Conservation (phyloP, 1,284 basidiomycete species). For the Leccinum fuscescens region DNA sequence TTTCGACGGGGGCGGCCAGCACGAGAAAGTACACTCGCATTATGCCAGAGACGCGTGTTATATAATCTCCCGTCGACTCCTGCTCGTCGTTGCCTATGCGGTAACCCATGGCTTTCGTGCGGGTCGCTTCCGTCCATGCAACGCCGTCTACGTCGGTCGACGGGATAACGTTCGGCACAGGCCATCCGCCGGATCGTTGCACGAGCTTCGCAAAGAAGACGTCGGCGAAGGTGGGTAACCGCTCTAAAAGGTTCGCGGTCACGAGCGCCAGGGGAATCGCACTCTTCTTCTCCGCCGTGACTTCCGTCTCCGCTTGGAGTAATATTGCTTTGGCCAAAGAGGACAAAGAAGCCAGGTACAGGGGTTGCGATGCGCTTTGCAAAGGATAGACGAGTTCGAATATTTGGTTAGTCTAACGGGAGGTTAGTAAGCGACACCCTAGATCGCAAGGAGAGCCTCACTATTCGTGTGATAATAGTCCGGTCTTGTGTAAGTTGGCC, state of each 20-base stretch:
- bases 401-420: slow-evolving; percentile 65
- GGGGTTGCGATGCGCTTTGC: slow-evolving; percentile 39
- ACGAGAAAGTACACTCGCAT: slow-evolving; percentile 89
- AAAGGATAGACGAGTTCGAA: slow-evolving; percentile 47
- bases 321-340: slow-evolving; percentile 88
- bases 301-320: slow-evolving; percentile 92
- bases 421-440: slow-evolving; percentile 8
- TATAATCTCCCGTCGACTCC: slow-evolving; percentile 66
- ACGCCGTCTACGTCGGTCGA: slow-evolving; percentile 45
- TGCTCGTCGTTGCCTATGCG: slow-evolving; percentile 35
- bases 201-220: slow-evolving; percentile 85
- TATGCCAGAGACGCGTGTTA: slow-evolving; percentile 71
- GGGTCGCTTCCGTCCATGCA: slow-evolving; percentile 52
- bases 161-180: slow-evolving; percentile 57
- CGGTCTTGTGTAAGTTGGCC: slow-evolving; percentile 81
- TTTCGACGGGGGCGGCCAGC: slow-evolving; percentile 46
- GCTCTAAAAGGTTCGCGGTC: slow-evolving; percentile 42
- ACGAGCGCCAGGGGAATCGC: slow-evolving; percentile 84
- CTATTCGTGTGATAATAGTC: slow-evolving; percentile 68
- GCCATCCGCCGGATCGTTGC: slow-evolving; percentile 77
- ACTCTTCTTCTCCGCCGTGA: slow-evolving; percentile 83
- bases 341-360: slow-evolving; percentile 81
- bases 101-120: slow-evolving; percentile 71
- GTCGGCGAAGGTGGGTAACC: slow-evolving; percentile 51
- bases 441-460: slow-evolving; percentile 40